Base-by-base conservation (phyloP, 1,284 basidiomycete genomes). In the Naganishia albida region DNA sequence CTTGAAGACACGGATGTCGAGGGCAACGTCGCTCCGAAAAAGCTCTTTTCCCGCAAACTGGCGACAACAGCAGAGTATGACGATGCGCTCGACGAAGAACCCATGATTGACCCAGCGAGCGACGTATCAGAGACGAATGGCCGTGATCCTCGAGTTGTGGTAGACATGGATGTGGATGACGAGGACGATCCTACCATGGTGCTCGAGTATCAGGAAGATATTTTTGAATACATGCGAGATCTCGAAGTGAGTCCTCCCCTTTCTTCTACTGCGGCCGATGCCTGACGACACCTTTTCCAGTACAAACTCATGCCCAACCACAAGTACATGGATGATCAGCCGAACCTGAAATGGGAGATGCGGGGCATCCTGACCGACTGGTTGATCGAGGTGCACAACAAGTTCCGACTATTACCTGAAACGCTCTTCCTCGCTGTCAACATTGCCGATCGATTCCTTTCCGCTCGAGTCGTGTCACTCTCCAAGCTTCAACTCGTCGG, bases 131-230 rank as follows among this genome's bases (percentile, higher is more conserved):
- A 74, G 71, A 46, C 67, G 53, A 39, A 70, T 70, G 26, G 63
- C 51, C 18, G 67, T 56, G 65, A 52, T 73, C 26, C 62, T 63
- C 44, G 71, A 68, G 71, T 85, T 83, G 51, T 65, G 93, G 88
- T 89, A 39, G 93, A 98, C 75, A 84, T 98, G 20, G 95, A 98
- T 72, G 88, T 87, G 3, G 94, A 93, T 64, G 95, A 99, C 75
- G 84, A 81, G n/a, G 92, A 93, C 65, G 95, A 99, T 76, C 94
- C 94, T 16, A 81, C 91, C 67, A 98, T 98, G 94, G 94, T 96
- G 68, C 90, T 88, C 80, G 93, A 98, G 80, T 99, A 99, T 75
- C 94, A 96, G 62, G 83, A 84, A 28, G 96, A 98, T 69, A 95
- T 98, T 66, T 96, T 96, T 80, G 82, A 88, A 59, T 98, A 99